Conservation (phyloP, 441 rosid genomes). For the Euphorbia schlechtendalii region DNA sequence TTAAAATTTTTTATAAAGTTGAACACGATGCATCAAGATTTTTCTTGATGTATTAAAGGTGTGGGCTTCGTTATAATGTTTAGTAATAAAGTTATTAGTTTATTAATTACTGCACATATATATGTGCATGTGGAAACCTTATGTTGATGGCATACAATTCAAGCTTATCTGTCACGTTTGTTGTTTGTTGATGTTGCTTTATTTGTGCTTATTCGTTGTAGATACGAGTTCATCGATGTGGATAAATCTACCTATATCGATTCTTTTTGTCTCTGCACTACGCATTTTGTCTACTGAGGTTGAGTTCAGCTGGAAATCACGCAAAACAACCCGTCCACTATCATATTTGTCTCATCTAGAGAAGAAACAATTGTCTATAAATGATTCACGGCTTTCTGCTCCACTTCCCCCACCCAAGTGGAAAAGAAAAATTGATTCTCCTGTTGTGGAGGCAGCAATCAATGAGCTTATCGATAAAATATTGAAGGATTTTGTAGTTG, state of each 20-base stretch:
- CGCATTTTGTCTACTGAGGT: conserved; percentile 57
- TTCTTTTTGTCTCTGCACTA: conserved; percentile 42
- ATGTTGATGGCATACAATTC: conserved; percentile 1
- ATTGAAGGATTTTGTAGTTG: conserved; percentile 74
- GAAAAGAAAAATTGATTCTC: conserved; percentile 88
- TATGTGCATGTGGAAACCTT: not conserved
- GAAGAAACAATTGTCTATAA: conserved; percentile 68
- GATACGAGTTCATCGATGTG: conserved; percentile 95
- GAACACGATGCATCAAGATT: not conserved
- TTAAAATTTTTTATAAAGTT: not conserved
- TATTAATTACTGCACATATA: not conserved
- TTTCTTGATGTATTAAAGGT: not conserved
- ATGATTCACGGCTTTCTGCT: conserved; percentile 65
- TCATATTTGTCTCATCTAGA: conserved; percentile 49
- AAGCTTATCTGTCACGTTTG: not conserved
- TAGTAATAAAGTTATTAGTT: not conserved
- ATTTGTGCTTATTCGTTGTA: conserved; percentile 23
- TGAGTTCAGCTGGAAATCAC: conserved; percentile 70
- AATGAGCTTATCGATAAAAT: conserved; percentile 70
- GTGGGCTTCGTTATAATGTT: not conserved
- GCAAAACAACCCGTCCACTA: conserved; percentile 15
- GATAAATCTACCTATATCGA: conserved; percentile 88
- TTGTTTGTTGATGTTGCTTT: not conserved
- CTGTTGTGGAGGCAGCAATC: conserved; percentile 71
- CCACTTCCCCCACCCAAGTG: conserved; percentile 49